Base-by-base conservation (phyloP, 2,329 filamentous ascomycete species). In the Alternaria arbusti region DNA sequence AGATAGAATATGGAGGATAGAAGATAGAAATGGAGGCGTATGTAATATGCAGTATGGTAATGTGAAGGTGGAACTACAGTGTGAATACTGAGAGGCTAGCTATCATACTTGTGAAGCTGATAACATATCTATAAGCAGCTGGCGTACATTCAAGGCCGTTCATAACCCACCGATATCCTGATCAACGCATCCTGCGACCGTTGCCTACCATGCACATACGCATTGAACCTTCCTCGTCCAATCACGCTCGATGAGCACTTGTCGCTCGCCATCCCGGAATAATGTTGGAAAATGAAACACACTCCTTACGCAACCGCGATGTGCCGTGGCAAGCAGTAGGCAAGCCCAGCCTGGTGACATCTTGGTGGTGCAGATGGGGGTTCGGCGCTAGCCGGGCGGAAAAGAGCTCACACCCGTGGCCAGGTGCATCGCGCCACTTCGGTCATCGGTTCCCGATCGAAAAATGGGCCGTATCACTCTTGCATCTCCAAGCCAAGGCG, bases 251-350 rank as follows among this genome's bases (percentile, higher is more conserved):
- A 32, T 5, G 30, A 43, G n/a, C 30, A 43, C n/a, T 43, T 12
- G n/a, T 13, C 15, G 23, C 40, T 46, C 25, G 22, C 15, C 5
- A 12, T 7, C 43, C 40, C 28, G 62, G 62, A 64, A 36, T 26
- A 64, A 58, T 44, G 12, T 44, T 61, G 23, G 26, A 45, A 44
- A 44, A 56, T 26, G 12, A 11, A 30, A 28, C 3, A n/a, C 17
- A 17, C 11, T 10, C 62, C 62, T 61, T 54, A 25, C 30, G 12
- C 54, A 64, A 45, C 62, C 62, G 54, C 17, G 47, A 43, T 54
- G 44, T 64, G 49, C 62, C 62, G 62, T 51, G 43, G 25, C 52
- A 50, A 64, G 47, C 44, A 64, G 49, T 30, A 8, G 40, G 25
- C 47, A 28, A 58, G 17, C 40, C 30, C 54, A 12, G 17, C 20